These are phyloP conservation scores for Cyclotella baltica DNA, from an alignment of 108 stramenopile species.

Conservation along the genomic window DNA sequence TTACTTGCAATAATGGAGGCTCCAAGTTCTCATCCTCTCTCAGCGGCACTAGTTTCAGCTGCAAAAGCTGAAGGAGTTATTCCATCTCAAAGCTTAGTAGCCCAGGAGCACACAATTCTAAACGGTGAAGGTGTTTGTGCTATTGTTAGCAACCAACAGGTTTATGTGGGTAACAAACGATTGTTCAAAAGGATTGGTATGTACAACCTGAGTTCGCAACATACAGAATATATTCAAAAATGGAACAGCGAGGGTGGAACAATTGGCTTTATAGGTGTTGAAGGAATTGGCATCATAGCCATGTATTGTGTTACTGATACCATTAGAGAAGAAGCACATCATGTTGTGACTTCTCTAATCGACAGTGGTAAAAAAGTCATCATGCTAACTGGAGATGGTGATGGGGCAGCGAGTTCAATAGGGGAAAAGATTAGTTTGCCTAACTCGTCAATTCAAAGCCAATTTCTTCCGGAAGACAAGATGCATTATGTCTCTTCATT, in stretches of 20 bases:
- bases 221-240: constrained; percentile 35
- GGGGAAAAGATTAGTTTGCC: constrained; percentile 81
- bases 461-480: constrained; percentile 88
- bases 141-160: constrained; percentile 53
- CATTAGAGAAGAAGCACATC: constrained; percentile 72
- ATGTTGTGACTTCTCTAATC: constrained; percentile 60
- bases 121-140: constrained; percentile 89
- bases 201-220: constrained; percentile 46
- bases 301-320: constrained; percentile 81
- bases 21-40: constrained; percentile 84
- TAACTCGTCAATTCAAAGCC: constrained; percentile 56
- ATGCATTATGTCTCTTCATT: constrained; percentile 68
- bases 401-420: constrained; percentile 91
- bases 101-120: constrained; percentile 72
- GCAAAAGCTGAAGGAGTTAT: constrained; percentile 75
- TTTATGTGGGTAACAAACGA: constrained; percentile 83
- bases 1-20: constrained; percentile 84
- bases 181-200: constrained; percentile 76
- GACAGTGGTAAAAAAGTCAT: constrained; percentile 75
- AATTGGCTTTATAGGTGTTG: constrained; percentile 84
- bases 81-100: constrained; percentile 35
- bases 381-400: constrained; percentile 98
- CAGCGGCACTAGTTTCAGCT: constrained; percentile 77
- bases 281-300: constrained; percentile 77
- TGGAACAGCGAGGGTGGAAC: constrained; percentile 82